phyloP scores from a whole-genome alignment of 495 filamentous ascomycete genomes.

The Hypoxylon fuscum region DNA sequence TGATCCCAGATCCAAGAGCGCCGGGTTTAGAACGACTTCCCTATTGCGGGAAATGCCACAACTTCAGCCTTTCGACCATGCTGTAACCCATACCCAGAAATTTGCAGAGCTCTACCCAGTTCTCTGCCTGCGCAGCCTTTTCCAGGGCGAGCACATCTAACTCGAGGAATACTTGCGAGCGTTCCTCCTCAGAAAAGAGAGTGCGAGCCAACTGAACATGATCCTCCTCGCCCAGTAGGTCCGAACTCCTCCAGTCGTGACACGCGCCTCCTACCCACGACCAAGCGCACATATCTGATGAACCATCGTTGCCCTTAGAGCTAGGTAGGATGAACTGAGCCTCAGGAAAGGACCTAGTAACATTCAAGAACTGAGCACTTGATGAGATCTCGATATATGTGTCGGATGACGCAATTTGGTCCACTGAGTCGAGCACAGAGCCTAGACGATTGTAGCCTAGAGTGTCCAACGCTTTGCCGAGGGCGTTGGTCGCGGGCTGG shows the following conservation, averaged over 20 bases:
- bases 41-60: constrained; percentile 45
- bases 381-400: constrained; percentile 38
- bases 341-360: constrained; percentile 25
- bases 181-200: constrained; percentile 19
- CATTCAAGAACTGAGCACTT: constrained; percentile 20
- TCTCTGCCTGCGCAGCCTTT: constrained; percentile 41
- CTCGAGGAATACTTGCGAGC: constrained; percentile 20
- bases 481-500: constrained; percentile 21
- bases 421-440: not conserved
- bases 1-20: not conserved
- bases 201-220: not conserved
- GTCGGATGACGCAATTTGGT: constrained; percentile 3
- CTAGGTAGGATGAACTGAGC: constrained; percentile 39
- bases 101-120: constrained; percentile 44
- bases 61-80: constrained; percentile 39
- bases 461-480: constrained; percentile 37
- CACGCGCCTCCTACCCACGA: not conserved
- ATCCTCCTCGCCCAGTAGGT: constrained; percentile 6
- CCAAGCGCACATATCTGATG: not conserved
- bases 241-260: not conserved
- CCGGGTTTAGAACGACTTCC: no score
- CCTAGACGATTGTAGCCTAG: constrained; percentile 35
- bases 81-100: constrained; percentile 46
- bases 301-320: not conserved
- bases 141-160: constrained; percentile 35